Evolutionary conservation across 2,329 filamentous ascomycete species (phyloP), one percentile per base, ranked within the genome.

Genomic region (Pestalotiopsis fici): DNA sequence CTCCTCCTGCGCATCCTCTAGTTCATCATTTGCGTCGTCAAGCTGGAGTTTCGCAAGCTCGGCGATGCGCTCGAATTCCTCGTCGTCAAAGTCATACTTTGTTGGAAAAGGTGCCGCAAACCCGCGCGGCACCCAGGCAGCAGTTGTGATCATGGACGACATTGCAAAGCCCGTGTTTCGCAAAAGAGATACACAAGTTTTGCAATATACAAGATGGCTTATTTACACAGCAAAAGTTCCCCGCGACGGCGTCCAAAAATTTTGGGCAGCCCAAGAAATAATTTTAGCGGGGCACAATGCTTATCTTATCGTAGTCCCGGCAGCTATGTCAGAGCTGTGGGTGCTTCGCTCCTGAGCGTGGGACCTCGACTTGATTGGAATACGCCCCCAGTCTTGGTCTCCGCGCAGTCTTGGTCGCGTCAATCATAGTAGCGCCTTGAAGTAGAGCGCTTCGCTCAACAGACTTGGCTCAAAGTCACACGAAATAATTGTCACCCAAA

Each of bases 21-120:
- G 82, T 76, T 96, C 95, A 31, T 95, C 93, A 76, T 95, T 91
- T 28, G 96, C 96, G 81, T 98, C 96, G 76, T 98, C 93, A 37
- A 98, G 87, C 81, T 97, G 92, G 69, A 93, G 83, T 79, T 91
- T 90, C 35, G 92, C 92, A 71, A 94, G 84, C 76, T 87, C 86
- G 18, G 91, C 91, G 82, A 94, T 94, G 74, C 92, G 88, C 75
- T 89, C 87, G 74, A 92, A 93, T 78, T 94, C 92, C 70, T 87
- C 85, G 77, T 94, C 92, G 79, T 94, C 89, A 67, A 94, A 88
- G 67, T 90, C 88, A 77, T 93, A 93, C 78, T 92, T 93, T 54
- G 87, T 86, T 18, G 92, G 92, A 73, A 94, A 93, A 61, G 90
- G 90, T 59, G 92, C 91, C 65, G 92, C 91, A 74, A 92, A 92